A percentile compares a stretch with the other conserved stretches of the same genome.
phyloP scores from a whole-genome alignment of 140 eudicot genomes.

The Oenanthe javanica region DNA sequence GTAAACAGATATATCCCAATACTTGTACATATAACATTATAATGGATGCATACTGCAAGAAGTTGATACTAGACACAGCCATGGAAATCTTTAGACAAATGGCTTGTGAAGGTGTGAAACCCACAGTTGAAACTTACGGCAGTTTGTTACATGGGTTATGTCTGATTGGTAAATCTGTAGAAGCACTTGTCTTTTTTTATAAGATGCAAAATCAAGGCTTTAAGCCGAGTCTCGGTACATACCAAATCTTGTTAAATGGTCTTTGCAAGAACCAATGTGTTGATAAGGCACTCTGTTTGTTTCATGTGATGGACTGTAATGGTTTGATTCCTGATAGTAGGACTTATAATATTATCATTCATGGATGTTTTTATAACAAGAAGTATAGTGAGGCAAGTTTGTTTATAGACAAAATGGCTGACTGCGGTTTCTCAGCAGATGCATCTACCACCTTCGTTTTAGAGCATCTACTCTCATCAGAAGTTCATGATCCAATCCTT shows the following conservation, averaged over 20 bases:
- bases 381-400: background rate
- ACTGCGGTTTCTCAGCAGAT: background rate
- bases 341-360: background rate
- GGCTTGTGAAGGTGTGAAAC: background rate
- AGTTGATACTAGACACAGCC: background rate
- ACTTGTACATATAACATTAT: background rate
- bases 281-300: background rate
- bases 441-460: constrained; percentile 1
- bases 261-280: constrained; percentile 1
- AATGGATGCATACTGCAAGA: constrained; percentile 11
- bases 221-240: background rate
- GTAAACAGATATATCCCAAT: background rate
- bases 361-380: background rate
- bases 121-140: background rate
- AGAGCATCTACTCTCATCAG: background rate
- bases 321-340: background rate
- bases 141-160: background rate
- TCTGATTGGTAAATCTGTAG: background rate
- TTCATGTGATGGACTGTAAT: background rate
- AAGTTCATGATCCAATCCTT: background rate
- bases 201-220: background rate
- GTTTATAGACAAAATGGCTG: background rate
- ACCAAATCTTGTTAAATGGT: background rate
- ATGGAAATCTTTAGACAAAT: constrained; percentile 7
- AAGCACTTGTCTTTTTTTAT: background rate